Percentiles rank a stretch among this genome's conserved stretches.
Evolutionary conservation across 805 yeast genomes (phyloP).

Genomic region (Candida ulmi): DNA sequence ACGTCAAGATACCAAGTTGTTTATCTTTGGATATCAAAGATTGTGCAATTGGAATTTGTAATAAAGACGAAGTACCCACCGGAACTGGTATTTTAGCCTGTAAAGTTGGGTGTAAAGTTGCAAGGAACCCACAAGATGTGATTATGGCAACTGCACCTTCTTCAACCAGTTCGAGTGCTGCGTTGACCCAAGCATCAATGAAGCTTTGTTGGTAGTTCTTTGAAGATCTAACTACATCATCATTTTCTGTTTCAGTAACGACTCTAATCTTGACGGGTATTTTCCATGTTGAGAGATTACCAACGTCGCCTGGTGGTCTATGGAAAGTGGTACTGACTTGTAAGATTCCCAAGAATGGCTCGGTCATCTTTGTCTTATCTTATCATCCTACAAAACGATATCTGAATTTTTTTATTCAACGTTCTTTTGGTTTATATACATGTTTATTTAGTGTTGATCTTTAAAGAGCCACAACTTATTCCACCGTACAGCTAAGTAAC

Average conservation of each 20-base stretch:
- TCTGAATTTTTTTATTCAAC: too few species aligned
- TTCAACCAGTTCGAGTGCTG: slow-evolving; percentile 22
- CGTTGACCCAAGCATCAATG: slow-evolving; percentile 22
- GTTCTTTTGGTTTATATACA: too few species aligned
- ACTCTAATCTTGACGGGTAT: slow-evolving; percentile 13
- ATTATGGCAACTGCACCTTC: slow-evolving; percentile 30
- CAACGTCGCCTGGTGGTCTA: slow-evolving; percentile 15
- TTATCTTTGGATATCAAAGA: slow-evolving; percentile 17
- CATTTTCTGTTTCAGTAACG: slow-evolving; percentile 6
- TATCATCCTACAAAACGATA: too few species aligned
- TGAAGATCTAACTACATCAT: slow-evolving; percentile 10
- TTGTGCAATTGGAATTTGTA: slow-evolving; percentile 27
- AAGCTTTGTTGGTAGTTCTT: slow-evolving; percentile 20
- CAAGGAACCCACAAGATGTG: slow-evolving; percentile 32
- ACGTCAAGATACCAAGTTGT: slow-evolving; percentile 27
- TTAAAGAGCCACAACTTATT: neutral
- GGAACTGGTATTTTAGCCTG: slow-evolving; percentile 26
- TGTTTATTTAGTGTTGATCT: too few species aligned
- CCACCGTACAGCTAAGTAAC: slow-evolving; percentile 7
- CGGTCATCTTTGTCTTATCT: slow-evolving; percentile 3
- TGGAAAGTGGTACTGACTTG: slow-evolving; percentile 14
- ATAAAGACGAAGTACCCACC: slow-evolving; percentile 26
- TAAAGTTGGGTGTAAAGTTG: slow-evolving; percentile 24
- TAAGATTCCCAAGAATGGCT: slow-evolving; percentile 12
- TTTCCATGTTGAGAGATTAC: slow-evolving; percentile 10